Percentiles rank a stretch among this genome's conserved stretches.
Evolutionary conservation across 805 yeast genomes (phyloP).

Genomic region (Clavispora carvajalis): DNA sequence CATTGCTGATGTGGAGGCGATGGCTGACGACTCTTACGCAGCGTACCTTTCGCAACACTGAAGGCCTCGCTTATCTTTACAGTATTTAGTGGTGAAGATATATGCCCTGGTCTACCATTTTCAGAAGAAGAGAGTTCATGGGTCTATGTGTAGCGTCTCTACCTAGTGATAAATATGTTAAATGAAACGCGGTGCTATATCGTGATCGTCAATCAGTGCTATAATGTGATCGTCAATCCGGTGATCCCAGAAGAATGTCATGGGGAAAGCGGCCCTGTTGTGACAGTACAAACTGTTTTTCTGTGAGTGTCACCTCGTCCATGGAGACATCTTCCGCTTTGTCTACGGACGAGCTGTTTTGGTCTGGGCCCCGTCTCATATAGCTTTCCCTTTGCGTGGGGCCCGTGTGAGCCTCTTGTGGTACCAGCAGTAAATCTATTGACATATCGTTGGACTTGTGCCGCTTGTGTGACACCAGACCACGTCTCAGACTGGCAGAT

Average conservation of each 20-base stretch:
- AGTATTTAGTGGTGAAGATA: too few species aligned
- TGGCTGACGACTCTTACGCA: constrained; percentile 14
- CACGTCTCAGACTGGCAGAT: constrained; percentile 5
- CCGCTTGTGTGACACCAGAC: constrained; percentile 26
- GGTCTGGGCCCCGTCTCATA: not conserved
- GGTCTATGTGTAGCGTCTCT: too few species aligned
- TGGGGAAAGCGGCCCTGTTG: constrained; percentile 23
- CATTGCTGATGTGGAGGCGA: constrained; percentile 13
- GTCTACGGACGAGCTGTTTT: not conserved
- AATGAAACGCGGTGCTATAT: too few species aligned
- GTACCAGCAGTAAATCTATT: constrained; percentile 18
- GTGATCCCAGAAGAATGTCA: constrained; percentile 12
- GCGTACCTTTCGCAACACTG: not conserved
- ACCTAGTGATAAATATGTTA: too few species aligned
- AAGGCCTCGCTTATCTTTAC: too few species aligned
- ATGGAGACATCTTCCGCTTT: constrained; percentile 13
- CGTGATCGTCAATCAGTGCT: too few species aligned
- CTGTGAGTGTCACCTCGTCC: constrained; percentile 12
- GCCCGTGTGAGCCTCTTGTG: not conserved
- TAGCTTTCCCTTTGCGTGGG: not conserved
- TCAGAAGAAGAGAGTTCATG: too few species aligned
- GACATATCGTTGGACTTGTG: constrained; percentile 30
- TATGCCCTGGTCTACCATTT: too few species aligned
- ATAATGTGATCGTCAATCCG: not conserved
- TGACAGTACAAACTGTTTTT: constrained; percentile 2